phyloP scores from a whole-genome alignment of 2,329 filamentous ascomycete species.

The Penicillium palitans region DNA sequence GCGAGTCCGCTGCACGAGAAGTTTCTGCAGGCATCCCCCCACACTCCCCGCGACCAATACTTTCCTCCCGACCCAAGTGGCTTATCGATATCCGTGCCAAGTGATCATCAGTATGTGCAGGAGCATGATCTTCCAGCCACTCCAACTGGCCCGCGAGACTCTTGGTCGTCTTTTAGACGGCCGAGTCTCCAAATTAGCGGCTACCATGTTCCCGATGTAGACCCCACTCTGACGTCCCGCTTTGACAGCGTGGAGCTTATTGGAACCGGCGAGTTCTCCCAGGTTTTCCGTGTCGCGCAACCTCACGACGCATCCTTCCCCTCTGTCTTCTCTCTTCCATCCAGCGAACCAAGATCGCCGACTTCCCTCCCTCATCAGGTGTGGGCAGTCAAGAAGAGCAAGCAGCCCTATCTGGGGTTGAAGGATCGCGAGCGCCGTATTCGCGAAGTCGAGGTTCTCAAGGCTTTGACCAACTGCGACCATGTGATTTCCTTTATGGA shows the following conservation, averaged over 20 bases:
- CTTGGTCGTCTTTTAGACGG: conserved; percentile 59
- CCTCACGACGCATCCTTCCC: conserved; percentile 39
- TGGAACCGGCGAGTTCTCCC: conserved; percentile 89
- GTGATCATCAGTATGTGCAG: conserved; percentile 43
- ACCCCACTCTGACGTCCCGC: conserved; percentile 69
- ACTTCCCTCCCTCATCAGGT: conserved; percentile 60
- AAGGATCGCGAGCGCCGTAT: conserved; percentile 81
- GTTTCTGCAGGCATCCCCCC: conserved; percentile 61
- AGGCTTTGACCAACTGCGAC: conserved; percentile 73
- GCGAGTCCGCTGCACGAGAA: conserved; percentile 56
- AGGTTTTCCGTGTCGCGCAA: conserved; percentile 76
- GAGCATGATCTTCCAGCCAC: conserved; percentile 69
- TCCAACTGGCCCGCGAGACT: conserved; percentile 68
- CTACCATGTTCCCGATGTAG: conserved; percentile 70
- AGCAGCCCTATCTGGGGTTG: conserved; percentile 72
- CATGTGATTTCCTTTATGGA: conserved; percentile 83
- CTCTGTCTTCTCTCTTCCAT: conserved; percentile 49
- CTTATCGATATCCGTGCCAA: conserved; percentile 73
- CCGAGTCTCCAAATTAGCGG: conserved; percentile 70
- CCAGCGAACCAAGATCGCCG: conserved; percentile 53
- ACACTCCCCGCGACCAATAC: conserved; percentile 74
- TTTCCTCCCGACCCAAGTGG: conserved; percentile 77
- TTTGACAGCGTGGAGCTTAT: conserved; percentile 80
- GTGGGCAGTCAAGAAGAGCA: conserved; percentile 93
- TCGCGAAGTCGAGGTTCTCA: conserved; percentile 77